These are phyloP conservation scores for Balakata baccata DNA, from an alignment of 345 rosid genomes.

Conservation along the genomic window DNA sequence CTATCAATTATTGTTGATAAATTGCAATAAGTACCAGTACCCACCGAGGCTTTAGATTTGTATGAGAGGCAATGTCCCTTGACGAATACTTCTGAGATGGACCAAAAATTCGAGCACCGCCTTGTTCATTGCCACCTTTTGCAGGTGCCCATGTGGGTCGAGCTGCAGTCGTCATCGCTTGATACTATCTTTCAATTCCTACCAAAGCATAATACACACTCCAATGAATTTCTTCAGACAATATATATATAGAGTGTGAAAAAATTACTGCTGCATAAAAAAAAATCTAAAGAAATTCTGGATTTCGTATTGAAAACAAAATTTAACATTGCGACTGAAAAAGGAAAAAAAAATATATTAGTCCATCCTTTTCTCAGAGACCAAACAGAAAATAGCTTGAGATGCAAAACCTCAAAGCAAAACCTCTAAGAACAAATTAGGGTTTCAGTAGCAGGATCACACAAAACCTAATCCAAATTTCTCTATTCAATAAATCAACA, in stretches of 20 bases:
- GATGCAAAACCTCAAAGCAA: not conserved
- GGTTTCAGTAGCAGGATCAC: not conserved
- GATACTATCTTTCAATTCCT: slow-evolving; percentile 8
- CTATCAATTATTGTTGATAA: not conserved
- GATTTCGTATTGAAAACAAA: not conserved
- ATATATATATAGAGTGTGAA: not conserved
- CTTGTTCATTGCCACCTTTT: slow-evolving; percentile 97
- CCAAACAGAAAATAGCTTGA: not conserved
- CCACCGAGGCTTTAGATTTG: slow-evolving; percentile 77
- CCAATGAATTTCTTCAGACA: not conserved
- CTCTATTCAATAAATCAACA: not conserved
- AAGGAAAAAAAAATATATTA: too few relatives aligned
- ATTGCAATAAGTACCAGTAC: not conserved
- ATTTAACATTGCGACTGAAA: too few relatives aligned
- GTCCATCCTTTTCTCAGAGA: not conserved
- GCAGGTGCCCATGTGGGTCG: slow-evolving; percentile 99
- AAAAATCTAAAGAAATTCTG: not conserved
- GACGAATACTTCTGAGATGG: slow-evolving; percentile 97
- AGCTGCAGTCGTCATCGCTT: slow-evolving; percentile 91
- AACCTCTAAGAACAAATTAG: not conserved
- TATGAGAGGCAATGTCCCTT: slow-evolving; percentile 90
- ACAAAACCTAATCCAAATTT: not conserved
- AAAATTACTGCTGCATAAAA: not conserved
- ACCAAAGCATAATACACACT: not conserved
- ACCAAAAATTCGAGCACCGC: slow-evolving; percentile 95